Percentiles rank a stretch among this genome's conserved stretches.
Evolutionary conservation across 1,284 basidiomycete genomes (phyloP).

Genomic region (Leccinum brunneo-olivaceum): DNA sequence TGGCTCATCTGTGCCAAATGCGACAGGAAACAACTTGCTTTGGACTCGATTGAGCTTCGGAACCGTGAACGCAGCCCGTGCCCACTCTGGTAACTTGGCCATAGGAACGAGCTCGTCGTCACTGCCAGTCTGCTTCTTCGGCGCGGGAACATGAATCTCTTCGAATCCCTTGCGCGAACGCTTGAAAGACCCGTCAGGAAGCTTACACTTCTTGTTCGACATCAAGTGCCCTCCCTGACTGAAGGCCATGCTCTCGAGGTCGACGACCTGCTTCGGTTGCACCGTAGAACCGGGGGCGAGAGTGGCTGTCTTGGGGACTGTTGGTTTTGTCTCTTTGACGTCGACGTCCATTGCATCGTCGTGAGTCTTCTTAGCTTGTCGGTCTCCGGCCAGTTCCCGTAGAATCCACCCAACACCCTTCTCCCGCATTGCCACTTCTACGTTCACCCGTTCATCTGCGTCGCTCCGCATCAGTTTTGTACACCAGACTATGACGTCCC

Average conservation of each 20-base stretch:
- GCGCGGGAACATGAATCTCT: constrained; percentile 95
- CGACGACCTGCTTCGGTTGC: constrained; percentile 81
- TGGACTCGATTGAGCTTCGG: constrained; percentile 90
- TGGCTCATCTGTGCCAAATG: constrained; percentile 93
- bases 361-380: constrained; percentile 48
- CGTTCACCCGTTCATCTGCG: constrained; percentile 86
- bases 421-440: constrained; percentile 98
- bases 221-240: constrained; percentile 94
- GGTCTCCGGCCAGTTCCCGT: constrained; percentile 77
- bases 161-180: constrained; percentile 95
- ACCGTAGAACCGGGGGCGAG: constrained; percentile 84
- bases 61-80: constrained; percentile 78
- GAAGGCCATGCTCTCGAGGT: constrained; percentile 94
- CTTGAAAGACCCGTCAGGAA: constrained; percentile 98
- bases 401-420: constrained; percentile 96
- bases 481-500: constrained; percentile 97
- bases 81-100: constrained; percentile 78
- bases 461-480: constrained; percentile 90
- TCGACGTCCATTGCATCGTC: constrained; percentile 79
- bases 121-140: constrained; percentile 69
- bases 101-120: constrained; percentile 76
- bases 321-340: constrained; percentile 35
- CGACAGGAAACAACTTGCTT: constrained; percentile 87
- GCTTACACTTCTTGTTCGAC: constrained; percentile 97
- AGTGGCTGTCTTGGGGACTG: constrained; percentile 81